A percentile compares a stretch with the other conserved stretches of the same genome.
Conservation (phyloP, 108 stramenopile species). For the Skeletonema menzelii region DNA sequence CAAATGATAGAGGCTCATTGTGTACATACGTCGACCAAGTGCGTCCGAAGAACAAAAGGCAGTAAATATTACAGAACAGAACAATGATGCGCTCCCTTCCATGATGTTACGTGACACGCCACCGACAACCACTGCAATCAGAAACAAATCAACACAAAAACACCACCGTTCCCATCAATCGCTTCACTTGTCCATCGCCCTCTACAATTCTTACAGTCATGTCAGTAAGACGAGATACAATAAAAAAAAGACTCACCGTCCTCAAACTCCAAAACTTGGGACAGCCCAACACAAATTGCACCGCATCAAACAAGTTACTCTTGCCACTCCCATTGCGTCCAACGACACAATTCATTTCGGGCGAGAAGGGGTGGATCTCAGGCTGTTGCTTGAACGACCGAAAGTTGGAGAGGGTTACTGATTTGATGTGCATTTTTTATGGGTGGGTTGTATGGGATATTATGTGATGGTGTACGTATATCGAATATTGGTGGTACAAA, state of each 20-base stretch:
- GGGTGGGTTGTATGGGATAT: background rate
- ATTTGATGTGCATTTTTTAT: slow-evolving; percentile 92
- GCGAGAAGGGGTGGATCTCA: slow-evolving; percentile 95
- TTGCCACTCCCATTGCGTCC: slow-evolving; percentile 98
- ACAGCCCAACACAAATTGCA: slow-evolving; percentile 93
- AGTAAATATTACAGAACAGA: background rate
- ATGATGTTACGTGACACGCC: background rate
- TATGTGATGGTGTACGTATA: background rate
- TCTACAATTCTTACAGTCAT: background rate
- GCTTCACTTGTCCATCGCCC: background rate
- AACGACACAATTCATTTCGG: slow-evolving; percentile 93
- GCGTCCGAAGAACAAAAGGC: background rate
- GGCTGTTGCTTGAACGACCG: slow-evolving; percentile 93
- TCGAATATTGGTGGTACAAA: background rate
- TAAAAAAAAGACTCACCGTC: slow-evolving; percentile 50
- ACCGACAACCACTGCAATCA: background rate
- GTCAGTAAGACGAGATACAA: background rate
- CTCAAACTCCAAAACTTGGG: slow-evolving; percentile 91
- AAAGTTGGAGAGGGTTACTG: slow-evolving; percentile 96
- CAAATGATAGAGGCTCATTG: background rate
- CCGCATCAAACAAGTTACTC: slow-evolving; percentile 96
- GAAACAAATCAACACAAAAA: background rate
- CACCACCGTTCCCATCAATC: too few relatives aligned
- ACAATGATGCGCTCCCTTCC: background rate
- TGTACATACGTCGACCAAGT: too few relatives aligned